A percentile compares a stretch with the other conserved stretches of the same genome.
Conservation (phyloP, 176 grass and related monocot species). For the Juncus effusus region DNA sequence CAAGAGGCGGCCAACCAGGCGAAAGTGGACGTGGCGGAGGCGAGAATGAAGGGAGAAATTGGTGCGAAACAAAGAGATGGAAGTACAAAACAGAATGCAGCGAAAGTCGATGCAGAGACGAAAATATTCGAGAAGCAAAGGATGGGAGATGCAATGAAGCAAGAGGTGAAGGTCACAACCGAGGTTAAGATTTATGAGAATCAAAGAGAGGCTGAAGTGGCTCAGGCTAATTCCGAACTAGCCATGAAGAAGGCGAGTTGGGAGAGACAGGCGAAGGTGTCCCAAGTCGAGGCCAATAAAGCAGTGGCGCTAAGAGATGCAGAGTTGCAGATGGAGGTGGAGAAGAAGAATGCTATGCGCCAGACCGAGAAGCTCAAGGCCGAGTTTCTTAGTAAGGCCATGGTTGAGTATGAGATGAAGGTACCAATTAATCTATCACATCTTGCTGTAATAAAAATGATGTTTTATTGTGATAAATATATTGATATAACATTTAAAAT, state of each 20-base stretch:
- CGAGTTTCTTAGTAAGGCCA: conserved; percentile 63
- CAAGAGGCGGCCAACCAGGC: conserved; percentile 70
- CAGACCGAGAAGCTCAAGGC: conserved; percentile 92
- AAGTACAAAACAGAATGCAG: conserved; percentile 44
- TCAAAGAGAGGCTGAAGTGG: conserved; percentile 61
- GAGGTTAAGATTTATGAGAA: conserved; percentile 70
- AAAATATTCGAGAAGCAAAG: conserved; percentile 43
- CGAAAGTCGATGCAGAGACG: conserved; percentile 74
- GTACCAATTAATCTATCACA: neutral
- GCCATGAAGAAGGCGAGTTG: conserved; percentile 78
- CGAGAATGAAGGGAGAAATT: conserved; percentile 57
- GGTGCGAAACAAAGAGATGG: conserved; percentile 56
- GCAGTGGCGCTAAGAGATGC: conserved; percentile 73
- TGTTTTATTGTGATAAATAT: neutral
- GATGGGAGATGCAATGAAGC: conserved; percentile 50
- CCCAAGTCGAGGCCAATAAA: conserved; percentile 68
- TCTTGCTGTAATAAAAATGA: too few species aligned
- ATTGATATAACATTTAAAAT: neutral
- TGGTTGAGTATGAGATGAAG: conserved; percentile 82
- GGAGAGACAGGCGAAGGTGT: conserved; percentile 42
- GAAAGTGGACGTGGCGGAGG: conserved; percentile 70
- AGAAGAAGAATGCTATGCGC: conserved; percentile 47
- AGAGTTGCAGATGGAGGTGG: conserved; percentile 79
- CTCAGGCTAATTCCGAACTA: conserved; percentile 49
- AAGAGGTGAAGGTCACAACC: conserved; percentile 45